Evolutionary conservation across 176 grass and related monocot species (phyloP), one percentile per base, ranked within the genome.

Genomic region (Calamus simplicifolius): DNA sequence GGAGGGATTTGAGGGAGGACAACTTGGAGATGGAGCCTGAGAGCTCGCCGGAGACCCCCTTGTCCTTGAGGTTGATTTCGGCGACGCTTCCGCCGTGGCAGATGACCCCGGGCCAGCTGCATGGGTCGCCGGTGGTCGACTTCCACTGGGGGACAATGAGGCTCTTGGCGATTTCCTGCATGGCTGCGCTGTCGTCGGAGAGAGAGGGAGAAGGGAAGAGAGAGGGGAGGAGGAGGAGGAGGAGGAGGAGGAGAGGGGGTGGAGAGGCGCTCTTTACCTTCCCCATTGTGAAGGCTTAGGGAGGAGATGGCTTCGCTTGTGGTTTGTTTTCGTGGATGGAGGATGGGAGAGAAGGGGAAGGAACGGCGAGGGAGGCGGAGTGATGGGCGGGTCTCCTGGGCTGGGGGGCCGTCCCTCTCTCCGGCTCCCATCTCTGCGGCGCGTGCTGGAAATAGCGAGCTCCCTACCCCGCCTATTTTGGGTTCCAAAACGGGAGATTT

Each of bases 141-240:
- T 64, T 66, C 87, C 87, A 90, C 7, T 70, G 63, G 25, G 69
- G 29, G 29, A 31, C 29, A 5, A 6, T 31, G 48, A 96, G 62
- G n/a, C 73, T 69, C 54, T 65, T 68, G 48, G 62, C 77, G 30
- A 96, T 60, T n/a, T 85, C 87, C 12, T 4, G 66, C 75, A 97
- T 91, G 58, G 70, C 81, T 31, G 5, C 29, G 5, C 29, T 5
- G 29, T 31, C 29, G 4, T 31, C 4, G 29, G 29, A 31, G 29
- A 31, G 29, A 31, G 29, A 31, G 29, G 29, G 5, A 31, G 21
- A 53, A 64, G 50, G 58, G 48, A 29, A 31, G 16, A 25, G n/a
- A 74, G 67, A 26, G 6, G 17, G 29, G n/a, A 68, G 4, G 23
- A 76, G 18, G 18, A 70, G 18, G 67, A n/a, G 5, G 17, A 35